A percentile compares a stretch with the other conserved stretches of the same genome.
Conservation (phyloP, 192 early-diverging fungal genomes). For the Allomyces arbusculus region DNA sequence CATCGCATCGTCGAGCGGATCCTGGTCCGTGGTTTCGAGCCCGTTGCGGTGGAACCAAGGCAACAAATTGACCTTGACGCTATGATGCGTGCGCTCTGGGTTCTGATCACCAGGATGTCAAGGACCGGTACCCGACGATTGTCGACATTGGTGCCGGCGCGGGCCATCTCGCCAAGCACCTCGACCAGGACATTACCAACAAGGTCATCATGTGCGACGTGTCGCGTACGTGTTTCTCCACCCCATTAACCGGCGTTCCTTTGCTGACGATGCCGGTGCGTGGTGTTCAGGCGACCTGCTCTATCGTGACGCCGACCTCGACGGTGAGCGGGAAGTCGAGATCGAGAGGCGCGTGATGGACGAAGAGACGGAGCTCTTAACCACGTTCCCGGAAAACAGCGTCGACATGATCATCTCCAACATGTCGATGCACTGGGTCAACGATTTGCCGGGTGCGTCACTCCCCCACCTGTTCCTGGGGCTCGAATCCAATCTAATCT, state of each 20-base stretch:
- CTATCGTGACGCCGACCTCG: slow-evolving; percentile 14
- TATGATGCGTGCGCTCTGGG: not conserved
- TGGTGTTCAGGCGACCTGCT: slow-evolving; percentile 4
- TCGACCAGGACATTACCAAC: slow-evolving; percentile 63
- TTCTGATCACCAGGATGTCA: slow-evolving; percentile 48
- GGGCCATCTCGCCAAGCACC: slow-evolving; percentile 66
- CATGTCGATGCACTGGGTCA: slow-evolving; percentile 84
- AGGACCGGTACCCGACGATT: slow-evolving; percentile 60
- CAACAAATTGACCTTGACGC: not conserved
- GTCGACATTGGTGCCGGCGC: slow-evolving; percentile 76
- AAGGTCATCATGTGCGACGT: slow-evolving; percentile 73
- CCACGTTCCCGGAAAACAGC: slow-evolving; percentile 62
- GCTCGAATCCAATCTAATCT: not conserved
- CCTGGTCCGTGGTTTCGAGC: slow-evolving; percentile 22
- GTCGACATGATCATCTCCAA: slow-evolving; percentile 75
- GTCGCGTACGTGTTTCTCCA: slow-evolving; percentile 23
- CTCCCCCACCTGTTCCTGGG: not conserved
- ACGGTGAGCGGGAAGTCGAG: slow-evolving; percentile 21
- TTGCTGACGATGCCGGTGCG: slow-evolving; percentile 8
- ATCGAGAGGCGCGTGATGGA: slow-evolving; percentile 61
- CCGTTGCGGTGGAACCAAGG: not conserved
- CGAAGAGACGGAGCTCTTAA: slow-evolving; percentile 35
- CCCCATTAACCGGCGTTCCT: no score
- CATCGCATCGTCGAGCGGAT: slow-evolving; percentile 67
- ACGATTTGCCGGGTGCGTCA: slow-evolving; percentile 59